These are phyloP conservation scores for Vaccinium vitisidaea DNA, from an alignment of 148 eudicot genomes.

Conservation along the genomic window DNA sequence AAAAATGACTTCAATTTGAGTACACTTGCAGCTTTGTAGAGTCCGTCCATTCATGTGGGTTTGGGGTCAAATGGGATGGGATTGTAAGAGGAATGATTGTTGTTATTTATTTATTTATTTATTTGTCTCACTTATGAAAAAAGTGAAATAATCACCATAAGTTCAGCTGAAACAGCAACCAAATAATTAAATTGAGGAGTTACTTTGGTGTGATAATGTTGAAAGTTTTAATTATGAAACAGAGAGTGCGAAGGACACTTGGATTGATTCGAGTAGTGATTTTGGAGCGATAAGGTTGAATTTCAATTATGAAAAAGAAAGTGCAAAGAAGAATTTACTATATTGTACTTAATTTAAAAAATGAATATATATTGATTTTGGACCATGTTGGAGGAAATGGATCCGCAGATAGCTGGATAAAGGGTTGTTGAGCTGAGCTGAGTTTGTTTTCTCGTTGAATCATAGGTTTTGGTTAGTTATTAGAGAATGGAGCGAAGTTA, in stretches of 20 bases:
- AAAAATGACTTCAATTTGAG: neutral
- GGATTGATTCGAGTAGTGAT: neutral
- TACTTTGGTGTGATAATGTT: constrained; percentile 7
- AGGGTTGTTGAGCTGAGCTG: neutral
- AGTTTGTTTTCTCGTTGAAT: neutral
- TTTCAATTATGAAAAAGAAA: neutral
- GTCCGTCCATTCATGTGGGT: neutral
- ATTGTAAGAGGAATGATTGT: neutral
- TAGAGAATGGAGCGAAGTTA: neutral
- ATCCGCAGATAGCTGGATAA: neutral
- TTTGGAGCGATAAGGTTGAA: constrained; percentile 13
- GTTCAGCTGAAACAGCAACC: neutral
- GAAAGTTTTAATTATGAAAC: neutral
- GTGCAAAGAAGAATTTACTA: neutral
- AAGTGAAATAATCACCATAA: neutral
- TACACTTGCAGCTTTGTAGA: neutral
- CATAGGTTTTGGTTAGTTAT: neutral
- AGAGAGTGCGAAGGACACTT: neutral
- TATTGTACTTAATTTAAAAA: neutral
- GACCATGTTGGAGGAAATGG: constrained; percentile 8
- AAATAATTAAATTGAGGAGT: neutral
- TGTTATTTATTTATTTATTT: neutral
- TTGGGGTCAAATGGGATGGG: neutral
- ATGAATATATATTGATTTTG: neutral
- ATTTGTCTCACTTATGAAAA: neutral